Evolutionary conservation across 257 asterid genomes (phyloP).

Genomic region (Jasminum sambac): DNA sequence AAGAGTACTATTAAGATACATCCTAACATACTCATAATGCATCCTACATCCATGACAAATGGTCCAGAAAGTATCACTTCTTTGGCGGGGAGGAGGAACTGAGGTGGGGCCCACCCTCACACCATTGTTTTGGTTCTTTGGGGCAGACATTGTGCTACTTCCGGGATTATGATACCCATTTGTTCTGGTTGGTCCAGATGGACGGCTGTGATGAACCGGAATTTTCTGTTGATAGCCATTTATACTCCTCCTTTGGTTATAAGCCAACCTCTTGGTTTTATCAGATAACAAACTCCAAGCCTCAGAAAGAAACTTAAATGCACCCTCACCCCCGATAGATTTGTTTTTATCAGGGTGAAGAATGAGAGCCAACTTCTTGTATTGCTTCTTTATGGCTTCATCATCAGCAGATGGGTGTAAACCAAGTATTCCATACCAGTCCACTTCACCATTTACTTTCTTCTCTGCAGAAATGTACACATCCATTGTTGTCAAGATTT

Average conservation of each 20-base stretch:
- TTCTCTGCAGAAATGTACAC: constrained; percentile 64
- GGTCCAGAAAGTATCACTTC: constrained; percentile 76
- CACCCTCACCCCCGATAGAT: constrained; percentile 67
- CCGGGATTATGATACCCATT: constrained; percentile 51
- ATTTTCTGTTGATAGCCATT: constrained; percentile 44
- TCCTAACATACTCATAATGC: constrained; percentile 68
- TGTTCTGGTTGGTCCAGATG: constrained; percentile 45
- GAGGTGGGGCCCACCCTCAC: constrained; percentile 33
- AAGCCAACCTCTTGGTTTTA: constrained; percentile 53
- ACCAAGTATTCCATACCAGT: constrained; percentile 76
- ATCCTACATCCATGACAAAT: constrained; percentile 69
- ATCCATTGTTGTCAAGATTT: constrained; percentile 57
- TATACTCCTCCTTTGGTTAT: constrained; percentile 57
- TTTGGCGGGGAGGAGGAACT: constrained; percentile 33
- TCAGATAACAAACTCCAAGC: constrained; percentile 78
- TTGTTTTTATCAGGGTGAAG: constrained; percentile 84
- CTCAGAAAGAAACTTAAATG: constrained; percentile 66
- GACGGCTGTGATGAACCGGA: constrained; percentile 43
- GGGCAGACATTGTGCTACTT: constrained; percentile 35
- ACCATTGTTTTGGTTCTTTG: constrained; percentile 36
- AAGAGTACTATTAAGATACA: constrained; percentile 64
- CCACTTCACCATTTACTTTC: constrained; percentile 59
- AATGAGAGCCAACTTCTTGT: constrained; percentile 67
- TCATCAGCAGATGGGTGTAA: constrained; percentile 66
- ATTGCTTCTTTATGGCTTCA: constrained; percentile 57